Evolutionary conservation across 352 stramenopile genomes (phyloP).

Genomic region (Pythium phragmiticola): DNA sequence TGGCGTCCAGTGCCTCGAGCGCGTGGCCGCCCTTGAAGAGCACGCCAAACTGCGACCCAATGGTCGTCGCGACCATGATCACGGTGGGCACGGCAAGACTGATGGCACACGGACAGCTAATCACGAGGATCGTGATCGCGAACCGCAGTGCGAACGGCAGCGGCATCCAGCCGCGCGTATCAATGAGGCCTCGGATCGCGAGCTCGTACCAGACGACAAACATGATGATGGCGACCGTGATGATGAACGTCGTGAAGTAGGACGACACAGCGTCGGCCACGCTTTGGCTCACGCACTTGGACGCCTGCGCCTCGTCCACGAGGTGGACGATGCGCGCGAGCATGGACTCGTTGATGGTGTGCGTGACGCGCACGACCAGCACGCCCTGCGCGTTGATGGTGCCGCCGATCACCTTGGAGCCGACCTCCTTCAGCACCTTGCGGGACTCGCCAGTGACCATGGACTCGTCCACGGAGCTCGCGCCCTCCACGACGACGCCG

Average conservation of each 20-base stretch:
- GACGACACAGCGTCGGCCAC: slow-evolving; percentile 62
- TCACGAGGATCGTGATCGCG: slow-evolving; percentile 75
- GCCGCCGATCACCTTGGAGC: slow-evolving; percentile 61
- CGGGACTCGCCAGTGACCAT: slow-evolving; percentile 75
- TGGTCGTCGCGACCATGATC: slow-evolving; percentile 77
- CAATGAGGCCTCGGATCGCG: slow-evolving; percentile 35
- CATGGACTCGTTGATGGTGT: slow-evolving; percentile 78
- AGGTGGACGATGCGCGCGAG: slow-evolving; percentile 69
- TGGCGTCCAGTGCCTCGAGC: slow-evolving; percentile 62
- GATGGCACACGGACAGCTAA: slow-evolving; percentile 78
- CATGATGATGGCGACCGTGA: slow-evolving; percentile 52
- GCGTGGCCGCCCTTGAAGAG: slow-evolving; percentile 78
- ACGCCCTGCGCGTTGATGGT: slow-evolving; percentile 74
- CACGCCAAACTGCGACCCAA: slow-evolving; percentile 75
- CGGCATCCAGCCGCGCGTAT: slow-evolving; percentile 52
- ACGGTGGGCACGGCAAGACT: slow-evolving; percentile 73
- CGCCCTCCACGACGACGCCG: slow-evolving; percentile 61
- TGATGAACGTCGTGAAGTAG: slow-evolving; percentile 79
- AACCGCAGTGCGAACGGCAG: slow-evolving; percentile 78
- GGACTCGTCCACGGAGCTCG: slow-evolving; percentile 71
- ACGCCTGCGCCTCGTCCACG: slow-evolving; percentile 72
- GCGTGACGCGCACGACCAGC: slow-evolving; percentile 62
- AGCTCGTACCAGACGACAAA: slow-evolving; percentile 78
- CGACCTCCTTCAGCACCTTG: slow-evolving; percentile 63
- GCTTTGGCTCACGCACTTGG: slow-evolving; percentile 58